Conservation (phyloP, 169 alveolate species). For the Cystoisospora suis region DNA sequence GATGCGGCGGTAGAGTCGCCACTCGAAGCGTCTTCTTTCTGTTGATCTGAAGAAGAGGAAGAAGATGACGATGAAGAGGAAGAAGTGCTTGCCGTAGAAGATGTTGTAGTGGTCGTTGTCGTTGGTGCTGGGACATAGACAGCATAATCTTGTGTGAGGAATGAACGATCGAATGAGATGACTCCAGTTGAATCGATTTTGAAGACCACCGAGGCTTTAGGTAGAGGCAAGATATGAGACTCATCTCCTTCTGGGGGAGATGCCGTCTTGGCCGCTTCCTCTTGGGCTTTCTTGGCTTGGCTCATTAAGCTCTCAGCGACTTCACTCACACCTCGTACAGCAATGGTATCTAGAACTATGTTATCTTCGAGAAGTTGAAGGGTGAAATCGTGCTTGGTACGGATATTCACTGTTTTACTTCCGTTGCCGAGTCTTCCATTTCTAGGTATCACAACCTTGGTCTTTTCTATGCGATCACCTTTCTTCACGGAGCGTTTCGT, state of each 20-base stretch:
- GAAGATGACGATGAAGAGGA: too few relatives aligned
- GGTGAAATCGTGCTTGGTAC: neutral
- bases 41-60: too few relatives aligned
- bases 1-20: neutral
- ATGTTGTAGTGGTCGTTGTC: neutral
- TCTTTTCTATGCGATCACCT: neutral
- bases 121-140: neutral
- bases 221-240: neutral
- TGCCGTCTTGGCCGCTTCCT: conserved; percentile 37
- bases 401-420: neutral
- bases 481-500: neutral
- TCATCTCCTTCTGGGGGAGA: neutral
- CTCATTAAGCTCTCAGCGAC: conserved; percentile 36
- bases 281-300: conserved; percentile 5
- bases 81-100: neutral
- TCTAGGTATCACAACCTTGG: neutral
- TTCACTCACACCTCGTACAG: conserved; percentile 39
- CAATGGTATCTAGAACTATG: neutral
- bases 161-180: neutral
- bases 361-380: conserved; percentile 44
- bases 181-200: conserved; percentile 16
- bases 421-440: neutral
- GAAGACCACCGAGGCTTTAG: conserved; percentile 4
- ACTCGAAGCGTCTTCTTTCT: neutral
- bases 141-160: neutral